phyloP scores from a whole-genome alignment of 495 filamentous ascomycete species.

The Astrocystis sublimbata region DNA sequence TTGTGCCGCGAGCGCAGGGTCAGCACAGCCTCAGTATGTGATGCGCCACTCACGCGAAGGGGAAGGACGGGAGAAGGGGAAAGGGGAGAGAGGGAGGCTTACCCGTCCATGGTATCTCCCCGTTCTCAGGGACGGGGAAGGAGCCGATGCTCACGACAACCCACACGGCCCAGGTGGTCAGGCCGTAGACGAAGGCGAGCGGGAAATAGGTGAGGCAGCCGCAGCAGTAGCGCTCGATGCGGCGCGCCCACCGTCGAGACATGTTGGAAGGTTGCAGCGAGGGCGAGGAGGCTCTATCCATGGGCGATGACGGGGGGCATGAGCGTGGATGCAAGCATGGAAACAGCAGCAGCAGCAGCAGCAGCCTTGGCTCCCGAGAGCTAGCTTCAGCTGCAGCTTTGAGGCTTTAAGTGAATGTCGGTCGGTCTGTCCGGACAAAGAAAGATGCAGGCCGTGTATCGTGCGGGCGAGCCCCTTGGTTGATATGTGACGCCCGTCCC shows the following conservation, averaged over 20 bases:
- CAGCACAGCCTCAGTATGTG: too few species aligned
- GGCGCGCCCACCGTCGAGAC: slow-evolving; percentile 64
- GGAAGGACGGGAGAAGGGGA: neutral
- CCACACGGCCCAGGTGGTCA: slow-evolving; percentile 89
- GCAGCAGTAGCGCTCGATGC: slow-evolving; percentile 84
- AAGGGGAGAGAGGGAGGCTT: slow-evolving; percentile 26
- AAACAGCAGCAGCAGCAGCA: too few species aligned
- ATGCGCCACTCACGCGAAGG: too few species aligned
- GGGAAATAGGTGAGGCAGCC: slow-evolving; percentile 80
- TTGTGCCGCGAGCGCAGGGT: too few species aligned
- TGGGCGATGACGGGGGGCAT: neutral
- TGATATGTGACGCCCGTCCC: neutral
- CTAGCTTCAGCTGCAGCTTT: too few species aligned
- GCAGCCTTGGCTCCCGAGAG: too few species aligned
- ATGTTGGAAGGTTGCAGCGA: slow-evolving; percentile 35
- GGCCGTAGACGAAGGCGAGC: slow-evolving; percentile 80
- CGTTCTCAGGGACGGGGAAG: slow-evolving; percentile 50
- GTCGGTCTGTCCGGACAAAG: too few species aligned
- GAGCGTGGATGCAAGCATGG: slow-evolving; percentile 12
- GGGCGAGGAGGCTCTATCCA: slow-evolving; percentile 32
- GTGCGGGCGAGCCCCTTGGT: too few species aligned
- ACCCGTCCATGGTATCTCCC: slow-evolving; percentile 62
- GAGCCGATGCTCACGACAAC: slow-evolving; percentile 75
- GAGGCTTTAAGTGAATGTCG: too few species aligned
- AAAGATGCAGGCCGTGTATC: too few species aligned